phyloP scores from a whole-genome alignment of 345 rosid genomes.

The Salix suchowensis region DNA sequence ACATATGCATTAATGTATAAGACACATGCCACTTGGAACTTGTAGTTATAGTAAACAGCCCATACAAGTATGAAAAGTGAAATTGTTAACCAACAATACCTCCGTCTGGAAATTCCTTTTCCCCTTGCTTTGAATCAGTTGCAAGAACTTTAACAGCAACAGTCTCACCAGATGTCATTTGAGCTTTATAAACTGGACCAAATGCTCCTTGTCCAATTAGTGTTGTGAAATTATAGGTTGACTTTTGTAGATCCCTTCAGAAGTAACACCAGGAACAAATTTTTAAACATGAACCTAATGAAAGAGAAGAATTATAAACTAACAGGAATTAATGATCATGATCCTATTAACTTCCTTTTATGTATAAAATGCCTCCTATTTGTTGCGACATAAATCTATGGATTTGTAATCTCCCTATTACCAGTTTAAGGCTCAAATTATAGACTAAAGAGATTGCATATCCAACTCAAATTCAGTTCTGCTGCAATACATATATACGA shows the following conservation, averaged over 20 bases:
- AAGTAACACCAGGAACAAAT: constrained; percentile 1
- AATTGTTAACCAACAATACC: constrained; percentile 37
- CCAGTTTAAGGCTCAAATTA: not conserved
- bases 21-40: constrained; percentile 3
- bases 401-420: not conserved
- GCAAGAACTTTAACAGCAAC: constrained; percentile 97
- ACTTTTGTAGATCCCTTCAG: constrained; percentile 93
- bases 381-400: not conserved
- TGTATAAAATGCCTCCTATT: not conserved
- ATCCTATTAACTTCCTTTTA: not conserved
- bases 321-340: not conserved
- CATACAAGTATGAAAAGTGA: not conserved
- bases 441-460: not conserved
- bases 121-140: constrained; percentile 96
- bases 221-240: constrained; percentile 84
- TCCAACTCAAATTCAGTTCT: not conserved
- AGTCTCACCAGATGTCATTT: constrained; percentile 80
- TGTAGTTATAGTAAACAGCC: not conserved
- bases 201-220: constrained; percentile 94
- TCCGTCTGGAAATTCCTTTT: constrained; percentile 97
- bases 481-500: not conserved
- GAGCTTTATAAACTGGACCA: constrained; percentile 99
- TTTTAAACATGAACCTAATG: not conserved
- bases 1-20: not conserved
- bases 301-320: not conserved